Evolutionary conservation across 495 filamentous ascomycete genomes (phyloP), one percentile per base, ranked within the genome.

Genomic region (Gamarada debralockiae): DNA sequence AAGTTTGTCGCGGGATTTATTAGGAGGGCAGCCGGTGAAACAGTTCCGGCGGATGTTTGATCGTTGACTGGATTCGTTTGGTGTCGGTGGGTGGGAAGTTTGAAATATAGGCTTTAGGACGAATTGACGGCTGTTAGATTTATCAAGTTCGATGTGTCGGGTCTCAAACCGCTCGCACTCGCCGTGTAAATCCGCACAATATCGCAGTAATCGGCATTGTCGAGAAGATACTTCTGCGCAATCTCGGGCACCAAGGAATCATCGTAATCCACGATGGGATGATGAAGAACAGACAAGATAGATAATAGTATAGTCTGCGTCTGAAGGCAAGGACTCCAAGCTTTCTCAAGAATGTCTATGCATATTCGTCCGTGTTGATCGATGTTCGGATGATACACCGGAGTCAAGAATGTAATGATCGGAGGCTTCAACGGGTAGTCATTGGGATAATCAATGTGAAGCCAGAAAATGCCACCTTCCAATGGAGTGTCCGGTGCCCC

Each of bases 301-400:
- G 27, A 29, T 10, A 29, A 10, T 10, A 29, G 27, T 29, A 29
- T 4, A 29, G 27, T 29, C 10, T 29, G 27, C 10, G 27, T 29
- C 10, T 29, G 27, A 10, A 29, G 27, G 10, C 27, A 29, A 29
- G 27, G 27, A 29, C 27, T 29, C 27, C 27, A 29, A 29, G 27
- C 27, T 10, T 29, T 29, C 10, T 29, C 27, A 4, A 29, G 27
- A 5, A 29, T 29, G 10, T 29, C 27, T 17, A 29, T 29, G 21
- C 45, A 48, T 9, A 48, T 48, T 2, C 20, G 23, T 14, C 45
- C 45, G 2, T 22, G 3, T 8, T 15, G 17, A 76, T 83, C 89
- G 70, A 97, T 80, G 67, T 97, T 97, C 18, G 92, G 92, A 70
- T 97, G 92, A 91, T 92, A 97, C 52, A 97, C 85, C 67, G 85